phyloP scores from a whole-genome alignment of 306 rosid species.

The Gastrolobium bilobum region DNA sequence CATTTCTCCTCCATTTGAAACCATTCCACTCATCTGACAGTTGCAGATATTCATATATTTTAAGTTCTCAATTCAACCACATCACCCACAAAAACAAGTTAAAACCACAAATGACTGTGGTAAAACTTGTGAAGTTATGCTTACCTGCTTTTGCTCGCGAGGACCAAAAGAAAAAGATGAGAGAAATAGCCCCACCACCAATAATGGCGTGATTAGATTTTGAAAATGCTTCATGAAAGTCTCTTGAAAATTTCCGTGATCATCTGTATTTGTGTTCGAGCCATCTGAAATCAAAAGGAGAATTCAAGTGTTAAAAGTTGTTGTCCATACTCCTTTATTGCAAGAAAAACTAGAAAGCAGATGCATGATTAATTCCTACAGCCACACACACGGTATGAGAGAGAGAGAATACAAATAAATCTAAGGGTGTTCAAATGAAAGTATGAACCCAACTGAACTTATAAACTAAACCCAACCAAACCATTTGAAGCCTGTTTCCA shows the following conservation, averaged over 20 bases:
- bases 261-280: conserved; percentile 74
- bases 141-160: conserved; percentile 83
- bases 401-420: too few species aligned
- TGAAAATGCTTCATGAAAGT: conserved; percentile 67
- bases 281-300: conserved; percentile 64
- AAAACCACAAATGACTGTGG: conserved; percentile 15
- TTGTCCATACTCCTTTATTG: conserved; percentile 1
- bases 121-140: not conserved
- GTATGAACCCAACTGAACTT: too few species aligned
- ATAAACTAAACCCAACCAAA: too few species aligned
- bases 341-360: conserved; percentile 25
- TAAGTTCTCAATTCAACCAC: conserved; percentile 26
- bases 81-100: not conserved
- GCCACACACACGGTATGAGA: not conserved
- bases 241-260: conserved; percentile 67
- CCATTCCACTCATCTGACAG: conserved; percentile 1
- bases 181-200: conserved; percentile 71
- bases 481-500: too few species aligned
- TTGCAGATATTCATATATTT: conserved; percentile 19
- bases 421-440: too few species aligned
- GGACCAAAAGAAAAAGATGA: conserved; percentile 67
- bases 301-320: conserved; percentile 36
- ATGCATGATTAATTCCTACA: conserved; percentile 27
- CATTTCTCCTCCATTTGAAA: not conserved
- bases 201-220: conserved; percentile 62